phyloP scores from a whole-genome alignment of 2,329 filamentous ascomycete species.

The Stagonosporopsis vannaccii region DNA sequence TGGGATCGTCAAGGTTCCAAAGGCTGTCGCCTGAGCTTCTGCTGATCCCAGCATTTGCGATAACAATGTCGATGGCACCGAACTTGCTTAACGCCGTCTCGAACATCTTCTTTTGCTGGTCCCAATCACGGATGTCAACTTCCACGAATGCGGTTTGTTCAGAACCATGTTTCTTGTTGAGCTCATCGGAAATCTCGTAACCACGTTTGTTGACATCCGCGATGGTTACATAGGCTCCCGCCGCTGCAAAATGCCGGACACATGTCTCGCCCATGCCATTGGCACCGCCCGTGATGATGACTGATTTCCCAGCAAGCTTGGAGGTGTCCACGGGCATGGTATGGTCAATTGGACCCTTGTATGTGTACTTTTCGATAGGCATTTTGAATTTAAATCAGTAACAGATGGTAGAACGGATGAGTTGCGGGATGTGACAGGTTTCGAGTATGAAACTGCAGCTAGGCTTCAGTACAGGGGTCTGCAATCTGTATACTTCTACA shows the following conservation, averaged over 20 bases:
- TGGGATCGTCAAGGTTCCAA: conserved; percentile 57
- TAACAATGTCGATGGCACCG: conserved; percentile 46
- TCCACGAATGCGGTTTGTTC: conserved; percentile 29
- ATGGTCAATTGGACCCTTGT: conserved; percentile 49
- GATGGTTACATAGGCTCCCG: conserved; percentile 47
- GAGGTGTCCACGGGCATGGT: conserved; percentile 47
- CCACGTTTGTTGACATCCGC: conserved; percentile 42
- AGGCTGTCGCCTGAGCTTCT: conserved; percentile 48
- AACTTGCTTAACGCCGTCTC: conserved; percentile 18
- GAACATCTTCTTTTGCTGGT: conserved; percentile 27
- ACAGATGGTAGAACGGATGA: not conserved
- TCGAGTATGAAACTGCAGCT: not conserved
- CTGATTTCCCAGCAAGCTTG: conserved; percentile 54
- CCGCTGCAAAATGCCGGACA: conserved; percentile 39
- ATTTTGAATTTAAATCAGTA: conserved; percentile 4
- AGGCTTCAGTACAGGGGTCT: not conserved
- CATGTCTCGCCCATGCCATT: conserved; percentile 48
- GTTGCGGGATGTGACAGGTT: not conserved
- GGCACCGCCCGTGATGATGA: conserved; percentile 59
- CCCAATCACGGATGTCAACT: conserved; percentile 29
- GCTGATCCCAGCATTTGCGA: conserved; percentile 29
- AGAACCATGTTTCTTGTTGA: conserved; percentile 31
- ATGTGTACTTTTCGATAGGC: conserved; percentile 34
- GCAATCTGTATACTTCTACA: conserved; percentile 1
- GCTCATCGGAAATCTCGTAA: conserved; percentile 34